A percentile compares a stretch with the other conserved stretches of the same genome.
These are phyloP conservation scores for Amaranthus tricolor DNA, from an alignment of 179 eudicot species.

Conservation along the genomic window DNA sequence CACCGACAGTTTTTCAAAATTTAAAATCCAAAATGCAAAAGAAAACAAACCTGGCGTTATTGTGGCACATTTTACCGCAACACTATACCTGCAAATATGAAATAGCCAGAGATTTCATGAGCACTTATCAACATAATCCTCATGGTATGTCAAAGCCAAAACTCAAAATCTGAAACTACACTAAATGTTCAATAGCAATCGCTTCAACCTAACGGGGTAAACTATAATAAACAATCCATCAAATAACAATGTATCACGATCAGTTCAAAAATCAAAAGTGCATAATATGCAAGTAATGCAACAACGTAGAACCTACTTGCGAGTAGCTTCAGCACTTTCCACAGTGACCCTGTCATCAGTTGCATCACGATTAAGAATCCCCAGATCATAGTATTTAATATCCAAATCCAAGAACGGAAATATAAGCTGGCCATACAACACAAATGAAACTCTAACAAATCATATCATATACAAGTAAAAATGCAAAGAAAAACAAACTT, in stretches of 20 bases:
- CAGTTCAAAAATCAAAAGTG: neutral
- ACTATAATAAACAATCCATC: neutral
- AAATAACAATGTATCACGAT: neutral
- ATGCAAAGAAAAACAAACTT: neutral
- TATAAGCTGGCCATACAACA: slow-evolving; percentile 57
- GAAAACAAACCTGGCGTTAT: slow-evolving; percentile 88
- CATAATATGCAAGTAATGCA: neutral
- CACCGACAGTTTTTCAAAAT: neutral
- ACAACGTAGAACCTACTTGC: slow-evolving; percentile 53
- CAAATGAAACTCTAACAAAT: neutral
- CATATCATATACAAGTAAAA: neutral
- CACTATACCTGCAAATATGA: slow-evolving; percentile 71
- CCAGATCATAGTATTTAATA: slow-evolving; percentile 88
- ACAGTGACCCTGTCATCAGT: slow-evolving; percentile 87
- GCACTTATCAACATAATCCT: slow-evolving; percentile 8
- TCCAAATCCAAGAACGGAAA: slow-evolving; percentile 86
- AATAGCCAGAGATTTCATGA: slow-evolving; percentile 1
- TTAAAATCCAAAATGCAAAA: slow-evolving; percentile 3
- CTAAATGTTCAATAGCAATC: neutral
- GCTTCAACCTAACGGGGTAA: neutral
- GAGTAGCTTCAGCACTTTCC: slow-evolving; percentile 90
- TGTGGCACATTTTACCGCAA: slow-evolving; percentile 97
- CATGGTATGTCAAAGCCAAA: neutral
- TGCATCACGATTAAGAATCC: slow-evolving; percentile 86
- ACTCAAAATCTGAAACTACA: neutral